Conservation (phyloP, 2,329 filamentous ascomycete genomes). For the Dothidotthia symphoricarpi region DNA sequence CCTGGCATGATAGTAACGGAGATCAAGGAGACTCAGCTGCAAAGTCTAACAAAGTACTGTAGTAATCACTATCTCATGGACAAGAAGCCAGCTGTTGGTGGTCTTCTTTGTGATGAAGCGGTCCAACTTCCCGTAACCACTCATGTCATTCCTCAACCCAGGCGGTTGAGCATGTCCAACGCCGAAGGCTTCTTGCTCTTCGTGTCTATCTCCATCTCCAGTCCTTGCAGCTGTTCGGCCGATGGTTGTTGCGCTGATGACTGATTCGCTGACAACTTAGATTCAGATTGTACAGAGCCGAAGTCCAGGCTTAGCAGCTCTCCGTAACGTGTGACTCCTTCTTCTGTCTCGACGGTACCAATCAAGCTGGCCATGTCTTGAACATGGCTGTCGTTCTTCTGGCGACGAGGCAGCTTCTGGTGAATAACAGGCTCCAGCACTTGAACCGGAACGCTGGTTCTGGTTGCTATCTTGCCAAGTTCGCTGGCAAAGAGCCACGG, state of each 20-base stretch:
- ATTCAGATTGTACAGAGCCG: not conserved
- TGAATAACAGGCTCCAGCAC: not conserved
- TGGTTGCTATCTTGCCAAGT: constrained; percentile 66
- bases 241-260: too few relatives aligned
- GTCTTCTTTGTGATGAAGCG: too few relatives aligned
- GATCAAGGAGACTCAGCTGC: too few relatives aligned
- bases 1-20: too few relatives aligned
- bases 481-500: constrained; percentile 84
- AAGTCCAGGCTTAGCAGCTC: constrained; percentile 38
- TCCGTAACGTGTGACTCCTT: constrained; percentile 36
- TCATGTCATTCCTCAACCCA: not conserved
- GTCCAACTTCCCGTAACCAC: not conserved
- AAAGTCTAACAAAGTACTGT: too few relatives aligned
- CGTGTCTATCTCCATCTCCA: not conserved
- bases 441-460: too few relatives aligned
- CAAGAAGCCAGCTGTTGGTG: too few relatives aligned
- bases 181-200: constrained; percentile 1
- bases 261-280: too few relatives aligned
- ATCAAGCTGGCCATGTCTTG: not conserved
- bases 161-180: not conserved
- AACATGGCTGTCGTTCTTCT: constrained; percentile 6
- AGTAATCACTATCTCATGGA: too few relatives aligned
- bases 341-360: constrained; percentile 32
- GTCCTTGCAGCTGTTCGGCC: too few relatives aligned
- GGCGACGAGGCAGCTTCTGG: constrained; percentile 2